phyloP scores from a whole-genome alignment of 2,329 filamentous ascomycete genomes.

The Corinectria fuckeliana region DNA sequence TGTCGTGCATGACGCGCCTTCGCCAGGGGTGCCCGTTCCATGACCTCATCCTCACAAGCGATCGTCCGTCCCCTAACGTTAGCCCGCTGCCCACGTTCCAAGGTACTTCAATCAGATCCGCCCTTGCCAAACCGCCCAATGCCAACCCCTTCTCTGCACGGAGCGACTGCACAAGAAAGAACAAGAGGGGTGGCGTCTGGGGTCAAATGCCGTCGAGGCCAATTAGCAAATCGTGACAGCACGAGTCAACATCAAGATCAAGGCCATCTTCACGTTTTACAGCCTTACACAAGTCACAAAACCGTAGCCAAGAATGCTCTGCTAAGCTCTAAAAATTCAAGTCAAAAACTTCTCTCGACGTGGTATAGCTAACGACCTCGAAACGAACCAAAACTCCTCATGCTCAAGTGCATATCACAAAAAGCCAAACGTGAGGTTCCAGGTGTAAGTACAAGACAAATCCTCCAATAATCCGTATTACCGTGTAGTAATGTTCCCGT shows the following conservation, averaged over 20 bases:
- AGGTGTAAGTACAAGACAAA: slow-evolving; percentile 24
- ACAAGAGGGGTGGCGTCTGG: slow-evolving; percentile 4
- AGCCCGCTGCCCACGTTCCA: slow-evolving; percentile 18
- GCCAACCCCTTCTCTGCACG: not conserved
- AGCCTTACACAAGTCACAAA: not conserved
- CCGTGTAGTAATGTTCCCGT: slow-evolving; percentile 37
- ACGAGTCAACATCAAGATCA: not conserved
- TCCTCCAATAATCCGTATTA: slow-evolving; percentile 34
- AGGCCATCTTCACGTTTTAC: not conserved
- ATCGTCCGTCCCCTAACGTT: slow-evolving; percentile 28
- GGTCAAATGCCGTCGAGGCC: too few relatives aligned
- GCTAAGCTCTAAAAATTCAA: slow-evolving; percentile 15
- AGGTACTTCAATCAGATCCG: slow-evolving; percentile 1
- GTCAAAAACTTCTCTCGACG: slow-evolving; percentile 9
- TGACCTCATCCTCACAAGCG: slow-evolving; percentile 33
- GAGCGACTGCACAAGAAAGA: not conserved
- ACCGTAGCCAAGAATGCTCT: not conserved
- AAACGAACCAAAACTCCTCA: slow-evolving; percentile 15
- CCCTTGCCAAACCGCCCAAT: slow-evolving; percentile 18
- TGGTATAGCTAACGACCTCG: slow-evolving; percentile 16
- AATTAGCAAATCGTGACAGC: not conserved
- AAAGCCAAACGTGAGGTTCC: slow-evolving; percentile 29
- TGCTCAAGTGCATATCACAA: slow-evolving; percentile 25
- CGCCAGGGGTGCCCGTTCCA: slow-evolving; percentile 29
- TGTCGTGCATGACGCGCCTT: slow-evolving; percentile 34